phyloP scores from a whole-genome alignment of 805 yeast species.

The Komagataella mondaviorum region DNA sequence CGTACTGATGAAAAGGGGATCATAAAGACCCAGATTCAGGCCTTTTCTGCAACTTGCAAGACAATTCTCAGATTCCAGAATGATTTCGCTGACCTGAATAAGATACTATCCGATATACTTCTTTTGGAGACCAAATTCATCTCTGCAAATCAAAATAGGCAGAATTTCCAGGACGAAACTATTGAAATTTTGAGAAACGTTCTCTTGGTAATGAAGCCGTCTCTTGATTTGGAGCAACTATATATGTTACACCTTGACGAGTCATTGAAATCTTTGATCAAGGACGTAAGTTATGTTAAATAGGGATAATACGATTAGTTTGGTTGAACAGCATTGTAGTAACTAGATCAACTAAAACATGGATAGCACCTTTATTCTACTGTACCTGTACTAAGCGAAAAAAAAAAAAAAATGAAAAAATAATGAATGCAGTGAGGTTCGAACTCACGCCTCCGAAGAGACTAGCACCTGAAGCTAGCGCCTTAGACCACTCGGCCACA shows the following conservation, averaged over 20 bases:
- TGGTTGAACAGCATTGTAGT: no score
- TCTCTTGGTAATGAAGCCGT: slow-evolving; percentile 14
- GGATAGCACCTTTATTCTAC: no score
- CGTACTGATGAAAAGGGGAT: slow-evolving; percentile 51
- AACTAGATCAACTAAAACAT: no score
- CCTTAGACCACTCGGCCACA: slow-evolving; percentile 17
- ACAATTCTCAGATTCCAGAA: slow-evolving; percentile 20
- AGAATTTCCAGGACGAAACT: slow-evolving; percentile 16
- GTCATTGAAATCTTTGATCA: slow-evolving; percentile 10
- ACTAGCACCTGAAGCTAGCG: slow-evolving; percentile 17
- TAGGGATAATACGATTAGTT: neutral
- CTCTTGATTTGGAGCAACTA: slow-evolving; percentile 11
- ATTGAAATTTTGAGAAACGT: slow-evolving; percentile 19
- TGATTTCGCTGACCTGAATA: slow-evolving; percentile 7
- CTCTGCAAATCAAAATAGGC: slow-evolving; percentile 10
- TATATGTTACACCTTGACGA: slow-evolving; percentile 12
- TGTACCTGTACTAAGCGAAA: no score
- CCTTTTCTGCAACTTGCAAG: slow-evolving; percentile 55
- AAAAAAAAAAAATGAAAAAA: slow-evolving; percentile 4
- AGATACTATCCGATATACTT: slow-evolving; percentile 13
- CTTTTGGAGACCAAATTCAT: slow-evolving; percentile 14
- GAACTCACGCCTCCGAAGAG: slow-evolving; percentile 17
- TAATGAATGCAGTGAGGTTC: slow-evolving; percentile 15
- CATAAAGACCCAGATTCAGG: slow-evolving; percentile 51
- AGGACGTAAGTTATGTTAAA: slow-evolving; percentile 4